A percentile compares a stretch with the other conserved stretches of the same genome.
phyloP scores from a whole-genome alignment of 225 moss, liverwort and hornwort genomes.

The Pseudoscleropodium purum region DNA sequence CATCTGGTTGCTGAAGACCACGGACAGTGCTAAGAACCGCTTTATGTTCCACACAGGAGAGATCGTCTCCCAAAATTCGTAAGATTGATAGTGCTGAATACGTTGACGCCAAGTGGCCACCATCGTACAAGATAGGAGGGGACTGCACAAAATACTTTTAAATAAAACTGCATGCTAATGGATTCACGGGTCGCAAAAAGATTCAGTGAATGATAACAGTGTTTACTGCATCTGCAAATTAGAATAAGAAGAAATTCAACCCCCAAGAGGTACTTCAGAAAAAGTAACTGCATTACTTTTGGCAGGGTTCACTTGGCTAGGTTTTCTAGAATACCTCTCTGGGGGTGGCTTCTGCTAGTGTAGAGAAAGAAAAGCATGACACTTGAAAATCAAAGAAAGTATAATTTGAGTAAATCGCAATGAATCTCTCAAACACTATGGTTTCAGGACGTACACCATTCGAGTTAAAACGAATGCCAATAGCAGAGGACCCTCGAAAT shows the following conservation, averaged over 20 bases:
- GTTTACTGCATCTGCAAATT: background rate
- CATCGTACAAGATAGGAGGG: constrained; percentile 58
- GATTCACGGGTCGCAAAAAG: background rate
- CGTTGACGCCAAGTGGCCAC: constrained; percentile 87
- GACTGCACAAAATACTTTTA: constrained; percentile 26
- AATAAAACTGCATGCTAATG: background rate
- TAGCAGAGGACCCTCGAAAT: constrained; percentile 76
- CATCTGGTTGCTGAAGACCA: constrained; percentile 82
- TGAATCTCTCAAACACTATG: background rate
- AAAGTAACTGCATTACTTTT: background rate
- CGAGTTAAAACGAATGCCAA: constrained; percentile 43
- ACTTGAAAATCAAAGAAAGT: background rate
- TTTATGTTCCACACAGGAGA: constrained; percentile 58
- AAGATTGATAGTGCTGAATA: constrained; percentile 87
- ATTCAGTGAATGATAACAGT: background rate
- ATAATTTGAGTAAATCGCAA: background rate
- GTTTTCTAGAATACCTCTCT: background rate
- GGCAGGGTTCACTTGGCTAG: background rate
- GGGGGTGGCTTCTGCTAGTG: background rate
- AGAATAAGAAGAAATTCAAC: background rate
- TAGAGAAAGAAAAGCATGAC: background rate
- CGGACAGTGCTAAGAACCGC: constrained; percentile 54
- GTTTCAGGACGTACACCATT: constrained; percentile 35
- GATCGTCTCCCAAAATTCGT: constrained; percentile 84
- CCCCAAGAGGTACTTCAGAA: background rate